Evolutionary conservation across 2,329 filamentous ascomycete genomes (phyloP).

Genomic region (Epichloe gansuensis): DNA sequence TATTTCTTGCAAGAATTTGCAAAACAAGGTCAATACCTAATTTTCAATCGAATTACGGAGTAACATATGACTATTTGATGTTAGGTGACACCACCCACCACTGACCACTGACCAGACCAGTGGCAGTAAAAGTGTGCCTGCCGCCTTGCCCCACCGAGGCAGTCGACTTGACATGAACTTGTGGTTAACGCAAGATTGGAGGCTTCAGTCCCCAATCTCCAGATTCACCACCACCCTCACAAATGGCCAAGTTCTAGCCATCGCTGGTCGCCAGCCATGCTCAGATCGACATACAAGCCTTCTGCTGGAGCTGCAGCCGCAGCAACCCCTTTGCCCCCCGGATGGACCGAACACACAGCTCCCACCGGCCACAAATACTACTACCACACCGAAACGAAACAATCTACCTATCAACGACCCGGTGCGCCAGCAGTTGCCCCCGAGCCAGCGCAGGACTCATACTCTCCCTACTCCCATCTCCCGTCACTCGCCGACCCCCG

Average conservation of each 20-base stretch:
- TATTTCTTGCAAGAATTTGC: too few relatives aligned
- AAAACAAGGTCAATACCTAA: too few relatives aligned
- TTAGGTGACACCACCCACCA: too few relatives aligned
- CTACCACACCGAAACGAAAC: constrained; percentile 68
- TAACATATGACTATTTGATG: too few relatives aligned
- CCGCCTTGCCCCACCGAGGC: background rate
- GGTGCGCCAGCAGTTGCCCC: constrained; percentile 16
- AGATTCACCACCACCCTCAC: background rate
- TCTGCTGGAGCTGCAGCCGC: constrained; percentile 25
- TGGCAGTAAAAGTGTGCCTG: too few relatives aligned
- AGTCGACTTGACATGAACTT: background rate
- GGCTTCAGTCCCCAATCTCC: background rate
- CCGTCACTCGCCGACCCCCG: constrained; percentile 38
- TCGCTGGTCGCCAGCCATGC: constrained; percentile 34
- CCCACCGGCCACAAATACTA: constrained; percentile 81
- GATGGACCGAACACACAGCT: constrained; percentile 90
- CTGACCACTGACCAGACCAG: too few relatives aligned
- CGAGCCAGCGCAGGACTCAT: constrained; percentile 17
- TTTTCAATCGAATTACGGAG: too few relatives aligned
- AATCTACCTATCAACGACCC: constrained; percentile 81
- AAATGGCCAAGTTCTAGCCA: background rate
- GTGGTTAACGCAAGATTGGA: too few relatives aligned
- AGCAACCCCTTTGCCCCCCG: constrained; percentile 51
- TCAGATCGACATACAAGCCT: constrained; percentile 65
- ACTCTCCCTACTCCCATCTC: constrained; percentile 16